These are phyloP conservation scores for Tricholoma saponaceum DNA, from an alignment of 768 basidiomycete species.

Conservation along the genomic window DNA sequence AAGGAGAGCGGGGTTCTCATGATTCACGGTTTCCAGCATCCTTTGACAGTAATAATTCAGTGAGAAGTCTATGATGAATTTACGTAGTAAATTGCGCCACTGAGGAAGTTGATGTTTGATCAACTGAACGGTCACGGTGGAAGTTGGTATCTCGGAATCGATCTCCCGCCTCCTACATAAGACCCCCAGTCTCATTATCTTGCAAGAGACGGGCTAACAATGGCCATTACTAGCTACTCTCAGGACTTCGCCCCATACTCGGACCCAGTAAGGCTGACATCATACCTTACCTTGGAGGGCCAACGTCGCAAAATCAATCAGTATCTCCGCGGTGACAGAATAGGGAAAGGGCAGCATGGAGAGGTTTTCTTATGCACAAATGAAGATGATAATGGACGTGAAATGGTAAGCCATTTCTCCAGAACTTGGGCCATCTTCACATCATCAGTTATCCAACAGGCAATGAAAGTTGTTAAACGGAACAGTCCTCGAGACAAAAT, in stretches of 20 bases:
- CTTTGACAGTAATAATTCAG: background rate
- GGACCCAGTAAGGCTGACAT: constrained; percentile 35
- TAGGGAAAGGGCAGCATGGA: constrained; percentile 47
- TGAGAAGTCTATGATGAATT: background rate
- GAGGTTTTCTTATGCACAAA: constrained; percentile 68
- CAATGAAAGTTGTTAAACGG: constrained; percentile 66
- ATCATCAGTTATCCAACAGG: constrained; percentile 32
- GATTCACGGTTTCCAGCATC: background rate
- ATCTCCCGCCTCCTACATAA: background rate
- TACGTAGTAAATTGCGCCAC: background rate
- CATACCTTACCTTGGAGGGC: constrained; percentile 29
- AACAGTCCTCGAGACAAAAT: constrained; percentile 64
- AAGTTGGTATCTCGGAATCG: background rate
- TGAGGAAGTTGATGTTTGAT: background rate
- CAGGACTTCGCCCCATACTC: background rate
- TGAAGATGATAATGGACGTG: constrained; percentile 23
- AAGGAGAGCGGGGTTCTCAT: background rate
- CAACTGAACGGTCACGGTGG: too few species aligned
- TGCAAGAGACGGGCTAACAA: background rate
- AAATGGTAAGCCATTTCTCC: constrained; percentile 39
- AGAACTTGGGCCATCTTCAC: background rate
- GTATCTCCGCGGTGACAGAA: constrained; percentile 45
- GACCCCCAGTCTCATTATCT: background rate
- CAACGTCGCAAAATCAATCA: constrained; percentile 55
- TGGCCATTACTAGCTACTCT: background rate